Evolutionary conservation across 805 yeast genomes (phyloP).

Genomic region (Wickerhamomyces rabaulensis): DNA sequence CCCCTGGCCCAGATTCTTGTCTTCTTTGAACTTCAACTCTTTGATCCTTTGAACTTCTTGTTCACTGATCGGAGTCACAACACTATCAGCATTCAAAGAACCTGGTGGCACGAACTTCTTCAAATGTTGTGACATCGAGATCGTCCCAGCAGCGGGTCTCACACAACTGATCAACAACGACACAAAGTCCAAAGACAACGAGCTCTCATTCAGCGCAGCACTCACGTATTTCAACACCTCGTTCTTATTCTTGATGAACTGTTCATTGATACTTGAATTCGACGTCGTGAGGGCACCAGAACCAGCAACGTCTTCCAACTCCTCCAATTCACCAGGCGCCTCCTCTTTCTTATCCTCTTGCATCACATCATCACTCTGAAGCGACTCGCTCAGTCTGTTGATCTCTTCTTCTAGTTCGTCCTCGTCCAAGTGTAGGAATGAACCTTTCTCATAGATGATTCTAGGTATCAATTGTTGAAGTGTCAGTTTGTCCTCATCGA

Average conservation of each 20-base stretch:
- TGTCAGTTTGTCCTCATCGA: slow-evolving; percentile 32
- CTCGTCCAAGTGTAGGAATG: slow-evolving; percentile 54
- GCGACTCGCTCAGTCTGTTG: slow-evolving; percentile 1
- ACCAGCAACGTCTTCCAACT: neutral
- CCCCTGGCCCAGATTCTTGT: slow-evolving; percentile 40
- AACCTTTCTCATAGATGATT: slow-evolving; percentile 51
- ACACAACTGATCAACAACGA: slow-evolving; percentile 75
- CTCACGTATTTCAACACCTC: slow-evolving; percentile 49
- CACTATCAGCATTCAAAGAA: slow-evolving; percentile 49
- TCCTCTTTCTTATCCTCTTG: slow-evolving; percentile 6
- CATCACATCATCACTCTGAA: neutral
- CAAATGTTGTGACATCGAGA: slow-evolving; percentile 84
- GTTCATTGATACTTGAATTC: slow-evolving; percentile 24
- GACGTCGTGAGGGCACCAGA: slow-evolving; percentile 15
- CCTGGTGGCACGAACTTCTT: slow-evolving; percentile 72
- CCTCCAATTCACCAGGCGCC: neutral
- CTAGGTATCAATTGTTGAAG: slow-evolving; percentile 54
- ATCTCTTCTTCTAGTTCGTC: slow-evolving; percentile 43
- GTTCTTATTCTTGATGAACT: slow-evolving; percentile 45
- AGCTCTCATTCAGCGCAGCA: slow-evolving; percentile 81
- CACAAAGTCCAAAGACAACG: slow-evolving; percentile 81
- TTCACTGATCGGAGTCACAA: slow-evolving; percentile 17
- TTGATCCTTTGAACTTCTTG: slow-evolving; percentile 12
- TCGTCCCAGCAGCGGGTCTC: slow-evolving; percentile 79
- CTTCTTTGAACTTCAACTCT: slow-evolving; percentile 17